Percentiles rank a stretch among this genome's conserved stretches.
phyloP scores from a whole-genome alignment of 1,284 basidiomycete genomes.

The Leccinum insolens region DNA sequence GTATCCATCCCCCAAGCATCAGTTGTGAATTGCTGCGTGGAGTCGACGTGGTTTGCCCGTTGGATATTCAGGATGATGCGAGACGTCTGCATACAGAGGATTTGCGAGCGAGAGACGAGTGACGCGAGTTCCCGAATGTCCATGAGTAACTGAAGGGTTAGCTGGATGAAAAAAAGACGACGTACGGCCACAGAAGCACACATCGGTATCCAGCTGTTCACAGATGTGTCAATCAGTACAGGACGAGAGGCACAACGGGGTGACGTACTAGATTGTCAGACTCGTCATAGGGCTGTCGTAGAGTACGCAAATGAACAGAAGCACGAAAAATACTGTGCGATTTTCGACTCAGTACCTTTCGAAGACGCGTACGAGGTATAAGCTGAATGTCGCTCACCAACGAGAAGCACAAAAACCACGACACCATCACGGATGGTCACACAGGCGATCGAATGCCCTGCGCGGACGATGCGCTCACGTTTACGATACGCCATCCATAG shows the following conservation, averaged over 20 bases:
- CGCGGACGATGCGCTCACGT: slow-evolving; percentile 6
- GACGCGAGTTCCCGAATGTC: neutral
- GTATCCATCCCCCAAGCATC: slow-evolving; percentile 19
- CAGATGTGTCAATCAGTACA: slow-evolving; percentile 1
- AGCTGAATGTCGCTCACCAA: slow-evolving; percentile 12
- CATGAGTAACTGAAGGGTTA: neutral
- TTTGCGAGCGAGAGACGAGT: neutral
- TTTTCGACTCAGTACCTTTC: neutral
- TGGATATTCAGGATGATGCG: slow-evolving; percentile 30
- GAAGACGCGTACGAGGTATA: neutral
- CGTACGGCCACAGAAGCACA: slow-evolving; percentile 22
- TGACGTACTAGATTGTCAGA: slow-evolving; percentile 19
- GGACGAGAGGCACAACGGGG: neutral
- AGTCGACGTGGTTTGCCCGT: neutral
- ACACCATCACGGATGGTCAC: slow-evolving; percentile 32
- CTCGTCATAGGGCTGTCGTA: slow-evolving; percentile 10
- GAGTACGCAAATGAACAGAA: slow-evolving; percentile 10
- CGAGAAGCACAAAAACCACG: slow-evolving; percentile 19
- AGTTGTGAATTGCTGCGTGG: slow-evolving; percentile 17
- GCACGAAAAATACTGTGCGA: slow-evolving; percentile 12
- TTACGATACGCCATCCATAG: slow-evolving; percentile 24
- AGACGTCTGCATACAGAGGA: slow-evolving; percentile 13
- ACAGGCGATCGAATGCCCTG: slow-evolving; percentile 12
- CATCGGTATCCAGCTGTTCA: slow-evolving; percentile 25
- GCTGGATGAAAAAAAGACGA: neutral